phyloP scores from a whole-genome alignment of 116 monocot genomes.

The Thalassia testudinum region DNA sequence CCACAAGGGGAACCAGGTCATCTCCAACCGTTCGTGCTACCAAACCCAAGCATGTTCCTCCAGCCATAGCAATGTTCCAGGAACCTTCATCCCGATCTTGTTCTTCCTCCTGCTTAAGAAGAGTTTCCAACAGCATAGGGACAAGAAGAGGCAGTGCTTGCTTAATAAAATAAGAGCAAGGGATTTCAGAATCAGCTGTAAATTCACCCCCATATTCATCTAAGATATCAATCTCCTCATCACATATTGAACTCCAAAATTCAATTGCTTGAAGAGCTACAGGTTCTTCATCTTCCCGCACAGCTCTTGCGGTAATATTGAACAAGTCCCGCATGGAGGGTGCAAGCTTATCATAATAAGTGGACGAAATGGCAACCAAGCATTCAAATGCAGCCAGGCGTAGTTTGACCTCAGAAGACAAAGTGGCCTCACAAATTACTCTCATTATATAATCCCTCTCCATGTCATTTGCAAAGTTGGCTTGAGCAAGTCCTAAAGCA shows the following conservation, averaged over 20 bases:
- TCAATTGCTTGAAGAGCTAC: conserved; percentile 39
- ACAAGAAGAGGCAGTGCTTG: conserved; percentile 27
- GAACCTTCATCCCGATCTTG: conserved; percentile 42
- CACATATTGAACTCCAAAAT: conserved; percentile 37
- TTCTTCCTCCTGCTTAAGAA: conserved; percentile 38
- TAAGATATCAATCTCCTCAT: conserved; percentile 38
- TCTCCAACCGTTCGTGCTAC: conserved; percentile 39
- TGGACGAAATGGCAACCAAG: conserved; percentile 35
- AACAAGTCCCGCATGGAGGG: conserved; percentile 34
- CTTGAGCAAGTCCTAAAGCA: conserved; percentile 37
- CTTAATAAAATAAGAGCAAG: conserved; percentile 33
- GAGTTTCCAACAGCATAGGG: conserved; percentile 34
- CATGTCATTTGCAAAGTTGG: conserved; percentile 43
- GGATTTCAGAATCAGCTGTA: conserved; percentile 29
- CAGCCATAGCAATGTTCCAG: conserved; percentile 48
- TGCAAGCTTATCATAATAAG: conserved; percentile 36
- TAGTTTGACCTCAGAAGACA: conserved; percentile 22
- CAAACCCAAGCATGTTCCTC: conserved; percentile 41
- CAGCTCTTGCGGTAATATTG: conserved; percentile 33
- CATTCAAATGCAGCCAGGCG: conserved; percentile 36
- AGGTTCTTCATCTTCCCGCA: conserved; percentile 32
- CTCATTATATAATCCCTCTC: conserved; percentile 44
- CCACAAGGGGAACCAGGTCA: conserved; percentile 36
- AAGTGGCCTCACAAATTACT: conserved; percentile 28
- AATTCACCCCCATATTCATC: conserved; percentile 35